Conservation (phyloP, 345 rosid genomes). For the Rhodamnia argentea region DNA sequence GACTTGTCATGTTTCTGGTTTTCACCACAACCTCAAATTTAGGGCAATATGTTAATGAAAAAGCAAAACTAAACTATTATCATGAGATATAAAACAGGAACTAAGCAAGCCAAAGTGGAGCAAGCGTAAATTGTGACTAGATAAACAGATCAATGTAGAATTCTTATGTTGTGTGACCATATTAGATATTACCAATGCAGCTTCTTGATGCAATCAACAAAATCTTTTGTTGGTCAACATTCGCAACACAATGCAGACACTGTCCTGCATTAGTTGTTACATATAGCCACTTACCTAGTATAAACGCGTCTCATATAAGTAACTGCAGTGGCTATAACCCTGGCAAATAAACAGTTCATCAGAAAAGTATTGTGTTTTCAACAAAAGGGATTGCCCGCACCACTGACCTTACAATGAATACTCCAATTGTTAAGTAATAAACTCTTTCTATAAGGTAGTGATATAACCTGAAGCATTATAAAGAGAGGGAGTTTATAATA, state of each 20-base stretch:
- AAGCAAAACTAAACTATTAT: neutral
- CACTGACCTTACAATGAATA: neutral
- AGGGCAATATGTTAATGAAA: neutral
- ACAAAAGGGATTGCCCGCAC: neutral
- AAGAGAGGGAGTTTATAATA: conserved; percentile 13
- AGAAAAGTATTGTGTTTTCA: neutral
- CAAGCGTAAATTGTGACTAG: neutral
- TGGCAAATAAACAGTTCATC: conserved; percentile 20
- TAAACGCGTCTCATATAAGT: conserved; percentile 95
- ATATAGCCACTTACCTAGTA: conserved; percentile 38
- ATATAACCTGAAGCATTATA: neutral
- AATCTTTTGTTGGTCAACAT: neutral
- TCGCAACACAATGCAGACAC: neutral
- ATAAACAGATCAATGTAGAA: neutral
- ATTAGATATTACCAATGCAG: neutral
- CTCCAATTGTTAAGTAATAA: neutral
- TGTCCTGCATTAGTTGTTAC: neutral
- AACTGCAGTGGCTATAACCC: conserved; percentile 91
- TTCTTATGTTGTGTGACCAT: neutral
- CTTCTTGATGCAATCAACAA: neutral
- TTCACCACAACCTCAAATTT: neutral
- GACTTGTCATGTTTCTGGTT: neutral
- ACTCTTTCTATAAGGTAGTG: neutral
- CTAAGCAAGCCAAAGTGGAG: neutral
- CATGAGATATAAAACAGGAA: neutral